These are phyloP conservation scores for Eruca vesicaria DNA, from an alignment of 441 rosid species.

Conservation along the genomic window DNA sequence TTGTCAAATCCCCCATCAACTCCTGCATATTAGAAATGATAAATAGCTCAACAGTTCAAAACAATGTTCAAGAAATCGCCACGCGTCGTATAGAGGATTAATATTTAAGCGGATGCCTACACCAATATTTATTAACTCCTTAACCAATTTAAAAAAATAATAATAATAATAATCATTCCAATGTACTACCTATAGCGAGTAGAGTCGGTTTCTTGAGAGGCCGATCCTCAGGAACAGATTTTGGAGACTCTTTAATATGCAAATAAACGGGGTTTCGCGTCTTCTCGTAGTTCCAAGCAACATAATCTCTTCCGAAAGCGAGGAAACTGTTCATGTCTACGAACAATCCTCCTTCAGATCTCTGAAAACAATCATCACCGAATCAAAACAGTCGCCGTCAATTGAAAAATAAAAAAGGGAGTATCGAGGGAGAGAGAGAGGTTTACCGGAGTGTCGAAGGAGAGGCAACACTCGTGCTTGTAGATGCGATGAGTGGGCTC, in stretches of 20 bases:
- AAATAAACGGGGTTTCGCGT: slow-evolving; percentile 83
- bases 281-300: slow-evolving; percentile 86
- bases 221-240: slow-evolving; percentile 76
- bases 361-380: slow-evolving; percentile 48
- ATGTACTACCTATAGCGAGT: slow-evolving; percentile 75
- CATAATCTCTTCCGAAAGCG: slow-evolving; percentile 89
- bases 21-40: slow-evolving; percentile 43
- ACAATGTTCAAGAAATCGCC: no score
- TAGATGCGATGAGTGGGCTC: slow-evolving; percentile 96
- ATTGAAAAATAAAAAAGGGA: background rate
- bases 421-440: slow-evolving; percentile 20
- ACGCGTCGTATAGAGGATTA: no score
- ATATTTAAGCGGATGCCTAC: no score
- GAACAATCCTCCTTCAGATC: slow-evolving; percentile 87
- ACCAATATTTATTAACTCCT: no score
- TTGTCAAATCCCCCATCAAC: slow-evolving; percentile 92
- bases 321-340: slow-evolving; percentile 85
- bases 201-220: slow-evolving; percentile 87
- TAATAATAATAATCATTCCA: no score
- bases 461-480: slow-evolving; percentile 94
- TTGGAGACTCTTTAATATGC: slow-evolving; percentile 73
- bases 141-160: no score
- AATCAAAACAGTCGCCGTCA: background rate
- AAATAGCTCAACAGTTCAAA: background rate
- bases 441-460: slow-evolving; percentile 86